Percentiles rank a stretch among this genome's conserved stretches.
These are phyloP conservation scores for Phtheirospermum japonicum DNA, from an alignment of 257 asterid genomes.

Conservation along the genomic window DNA sequence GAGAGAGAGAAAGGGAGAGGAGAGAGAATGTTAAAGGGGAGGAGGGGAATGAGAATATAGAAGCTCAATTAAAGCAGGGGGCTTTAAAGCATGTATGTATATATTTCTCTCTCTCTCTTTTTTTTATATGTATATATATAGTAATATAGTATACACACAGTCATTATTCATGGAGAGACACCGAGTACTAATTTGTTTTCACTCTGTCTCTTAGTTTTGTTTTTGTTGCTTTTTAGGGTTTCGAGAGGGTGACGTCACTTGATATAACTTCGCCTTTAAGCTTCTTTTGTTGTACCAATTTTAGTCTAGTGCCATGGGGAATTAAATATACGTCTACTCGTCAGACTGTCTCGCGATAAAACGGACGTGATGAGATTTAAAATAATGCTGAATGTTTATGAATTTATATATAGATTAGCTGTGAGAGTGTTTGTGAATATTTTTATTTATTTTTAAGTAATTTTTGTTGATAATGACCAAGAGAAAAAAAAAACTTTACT, in stretches of 20 bases:
- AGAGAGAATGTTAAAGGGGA: no score
- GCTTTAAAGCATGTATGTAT: conserved; percentile 42
- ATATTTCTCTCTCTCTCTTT: no score
- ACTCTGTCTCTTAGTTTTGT: conserved; percentile 36
- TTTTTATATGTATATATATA: conserved; percentile 34
- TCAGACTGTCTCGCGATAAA: no score
- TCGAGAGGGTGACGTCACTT: conserved; percentile 25
- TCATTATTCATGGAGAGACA: conserved; percentile 1
- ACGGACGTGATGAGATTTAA: no score
- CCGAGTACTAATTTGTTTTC: conserved; percentile 29
- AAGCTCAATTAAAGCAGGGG: conserved; percentile 44
- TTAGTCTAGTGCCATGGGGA: no score
- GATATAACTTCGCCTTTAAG: conserved; percentile 46
- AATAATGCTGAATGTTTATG: no score
- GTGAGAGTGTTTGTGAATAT: not conserved
- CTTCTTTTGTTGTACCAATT: conserved; percentile 24
- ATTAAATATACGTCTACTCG: no score
- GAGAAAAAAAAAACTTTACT: no score
- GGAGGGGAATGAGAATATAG: conserved; percentile 43
- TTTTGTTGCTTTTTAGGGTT: conserved; percentile 51
- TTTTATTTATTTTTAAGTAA: no score
- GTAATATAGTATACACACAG: not conserved
- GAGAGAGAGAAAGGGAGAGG: conserved; percentile 24
- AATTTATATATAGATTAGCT: not conserved
- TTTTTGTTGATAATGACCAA: no score